Base-by-base conservation (phyloP, 2,329 filamentous ascomycete genomes). In the Colletotrichum sp. region DNA sequence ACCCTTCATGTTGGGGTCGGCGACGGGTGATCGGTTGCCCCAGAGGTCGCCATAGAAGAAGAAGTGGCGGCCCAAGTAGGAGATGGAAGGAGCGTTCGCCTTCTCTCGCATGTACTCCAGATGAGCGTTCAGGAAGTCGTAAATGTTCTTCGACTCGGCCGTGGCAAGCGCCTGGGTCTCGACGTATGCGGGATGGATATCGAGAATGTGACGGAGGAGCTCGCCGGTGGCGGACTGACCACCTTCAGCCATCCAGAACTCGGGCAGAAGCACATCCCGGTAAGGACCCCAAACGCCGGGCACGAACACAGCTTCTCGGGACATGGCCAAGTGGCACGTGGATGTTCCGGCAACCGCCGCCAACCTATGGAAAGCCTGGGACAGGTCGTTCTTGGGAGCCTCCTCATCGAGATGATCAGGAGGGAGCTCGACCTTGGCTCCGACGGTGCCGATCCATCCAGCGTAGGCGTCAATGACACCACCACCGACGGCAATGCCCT, bases 21-120 rank as follows among this genome's bases (percentile, higher is more conserved):
- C 96, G 74, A 99, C 91, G 2, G 97, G 97, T 25, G 96, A 98
- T 55, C 97, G 93, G 87, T 99, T 99, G 77, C 97, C 97, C 90
- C 98, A 98, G 6, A 98, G 90, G 82, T 99, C 97, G 78, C 97
- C 97, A 84, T 99, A 99, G 88, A 99, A 98, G 91, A 99, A 99
- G 87, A 98, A 94, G 85, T 99, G 96, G 11, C 96, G 94, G 15
- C 93, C 96, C 3, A 99, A 89, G 84, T 96, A 98, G 22, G 95
- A 93, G 77, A 98, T 91, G 68, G 92, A 92, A 0, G 96, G 96
- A 4, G 95, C 95, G 3, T 89, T 87, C 28, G 87, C 85, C 80
- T 93, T 93, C 80, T 93, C 90, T 28, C 91, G 91, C 88, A 98
- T 90, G 79, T 95, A 92, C 76, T 92, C 91, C 13, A 99, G 91